Base-by-base conservation (phyloP, 352 stramenopile species). In the Phytophthora citrophthora region DNA sequence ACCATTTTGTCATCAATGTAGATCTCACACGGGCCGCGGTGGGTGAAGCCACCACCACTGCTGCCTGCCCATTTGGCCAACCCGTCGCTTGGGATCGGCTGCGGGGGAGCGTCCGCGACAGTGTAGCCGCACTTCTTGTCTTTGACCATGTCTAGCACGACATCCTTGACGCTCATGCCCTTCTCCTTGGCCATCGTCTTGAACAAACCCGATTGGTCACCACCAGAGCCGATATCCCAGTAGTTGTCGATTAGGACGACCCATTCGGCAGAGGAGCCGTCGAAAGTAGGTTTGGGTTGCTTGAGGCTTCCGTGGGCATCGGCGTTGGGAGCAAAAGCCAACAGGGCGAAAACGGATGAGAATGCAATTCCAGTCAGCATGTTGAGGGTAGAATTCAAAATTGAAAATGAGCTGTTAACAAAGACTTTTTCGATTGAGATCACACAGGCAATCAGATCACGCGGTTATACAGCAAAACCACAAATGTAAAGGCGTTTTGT, bases 1-100 rank as follows among this genome's bases (percentile, higher is more conserved):
- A 78, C 72, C 40, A 68, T 65, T 12, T 57, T 81, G 65, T 79
- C 59, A 49, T 83, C 73, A n/a, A 85, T 43, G 66, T 78, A 84
- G 20, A 87, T 36, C 20, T 84, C 72, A 13, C 75, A 87, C 7
- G 77, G 72, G 6, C 72, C 77, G 7, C 31, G 47, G 59, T 76
- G 70, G 0, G 67, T 66, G 44, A 79, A 78, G 16, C 70, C 70
- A 8, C 73, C 68, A 24, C 62, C 64, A 1, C 47, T 58, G 38
- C 70, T 74, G 18, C 73, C 72, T 43, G 27, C 43, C 68, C 72
- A 80, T 13, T 68, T 50, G 0, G 34, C 68, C 5, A 58, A 67
- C 10, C 63, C 69, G 40, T 84, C 64, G 13, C 29, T 63, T 4
- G 76, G 76, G 5, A 84, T 58, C 0, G 68, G 51, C 52, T 81